These are phyloP conservation scores for Cladosporium phlei DNA, from an alignment of 2,329 filamentous ascomycete species.

Conservation along the genomic window DNA sequence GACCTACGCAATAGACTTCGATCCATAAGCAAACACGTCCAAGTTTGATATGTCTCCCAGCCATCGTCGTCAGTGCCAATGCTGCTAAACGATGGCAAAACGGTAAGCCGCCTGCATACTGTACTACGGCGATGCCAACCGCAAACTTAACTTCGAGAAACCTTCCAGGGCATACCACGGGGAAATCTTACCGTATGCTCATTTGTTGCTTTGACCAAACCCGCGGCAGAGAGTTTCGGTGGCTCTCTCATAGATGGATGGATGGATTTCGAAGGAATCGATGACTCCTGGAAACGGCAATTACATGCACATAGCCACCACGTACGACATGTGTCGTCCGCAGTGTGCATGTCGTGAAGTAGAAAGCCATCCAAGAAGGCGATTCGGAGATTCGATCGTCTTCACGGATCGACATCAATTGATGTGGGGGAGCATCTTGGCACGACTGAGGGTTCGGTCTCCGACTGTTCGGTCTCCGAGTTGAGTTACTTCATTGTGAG, in stretches of 20 bases:
- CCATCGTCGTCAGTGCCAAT: slow-evolving; percentile 5
- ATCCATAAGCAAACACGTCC: slow-evolving; percentile 8
- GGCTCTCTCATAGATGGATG: no score
- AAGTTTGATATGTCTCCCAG: no score
- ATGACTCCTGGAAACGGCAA: no score
- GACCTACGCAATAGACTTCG: slow-evolving; percentile 11
- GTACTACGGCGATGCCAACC: not conserved
- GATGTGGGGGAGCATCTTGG: slow-evolving; percentile 6
- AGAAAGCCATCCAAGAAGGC: not conserved
- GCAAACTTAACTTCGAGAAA: not conserved
- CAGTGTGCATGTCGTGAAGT: not conserved
- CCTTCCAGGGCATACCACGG: no score
- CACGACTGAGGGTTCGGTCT: slow-evolving; percentile 2
- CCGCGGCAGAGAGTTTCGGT: no score
- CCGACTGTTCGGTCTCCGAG: no score
- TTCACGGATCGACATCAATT: slow-evolving; percentile 1
- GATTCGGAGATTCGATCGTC: slow-evolving; percentile 1
- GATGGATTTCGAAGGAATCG: no score
- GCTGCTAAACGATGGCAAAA: not conserved
- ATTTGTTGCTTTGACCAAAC: no score
- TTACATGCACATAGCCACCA: not conserved
- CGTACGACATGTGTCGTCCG: not conserved
- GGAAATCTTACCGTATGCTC: no score
- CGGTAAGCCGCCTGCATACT: slow-evolving; percentile 1
- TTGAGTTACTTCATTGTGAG: slow-evolving; percentile 1